Base-by-base conservation (phyloP, 2,329 filamentous ascomycete genomes). In the Alternaria sp. region DNA sequence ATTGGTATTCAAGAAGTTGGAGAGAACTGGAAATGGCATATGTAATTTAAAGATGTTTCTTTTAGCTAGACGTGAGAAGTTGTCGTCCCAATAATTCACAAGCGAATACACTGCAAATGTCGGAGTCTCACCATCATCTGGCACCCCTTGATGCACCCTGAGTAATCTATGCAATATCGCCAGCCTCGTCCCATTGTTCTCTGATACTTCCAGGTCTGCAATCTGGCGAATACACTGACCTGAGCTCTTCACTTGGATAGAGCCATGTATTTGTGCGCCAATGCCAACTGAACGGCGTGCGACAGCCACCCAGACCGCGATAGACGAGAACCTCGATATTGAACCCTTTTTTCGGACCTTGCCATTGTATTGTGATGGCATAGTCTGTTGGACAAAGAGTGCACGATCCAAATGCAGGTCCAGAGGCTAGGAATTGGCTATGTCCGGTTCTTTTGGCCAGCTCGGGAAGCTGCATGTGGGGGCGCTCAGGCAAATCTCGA, bases 341-440 rank as follows among this genome's bases (percentile, higher is more conserved):
- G 48, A 64, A 65, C 34, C 62, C 64, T 20, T 65, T 68, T 30
- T 16, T 53, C 51, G 16, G 46, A 39, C 61, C 61, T 44, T 57
- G 44, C 65, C 64, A 70, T 7, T 24, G 16, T 61, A 65, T 62
- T 9, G 61, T 53, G 36, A 72, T 61, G 41, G 32, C 57, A 46
- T 69, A 70, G 57, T 70, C 65, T 53, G 63, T 72, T 11, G 55
- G 30, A 59, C 62, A 69, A 42, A 61, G 51, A 18, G 38, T 39
- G 51, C 68, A 72, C 28, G 63, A 72, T 59, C 68, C 59, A 11
- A 65, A 61, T 34, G 51, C 53, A 51, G 51, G 57, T 38, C 57
- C 39, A 51, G 59, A 70, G 44, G 52, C 8, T 51, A 41, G 16
- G 38, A 67, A 68, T 34, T 43, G 41, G 41, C 44, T 34, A 18